Base-by-base conservation (phyloP, 257 asterid genomes). In the Fraxinus pennsylvanica region DNA sequence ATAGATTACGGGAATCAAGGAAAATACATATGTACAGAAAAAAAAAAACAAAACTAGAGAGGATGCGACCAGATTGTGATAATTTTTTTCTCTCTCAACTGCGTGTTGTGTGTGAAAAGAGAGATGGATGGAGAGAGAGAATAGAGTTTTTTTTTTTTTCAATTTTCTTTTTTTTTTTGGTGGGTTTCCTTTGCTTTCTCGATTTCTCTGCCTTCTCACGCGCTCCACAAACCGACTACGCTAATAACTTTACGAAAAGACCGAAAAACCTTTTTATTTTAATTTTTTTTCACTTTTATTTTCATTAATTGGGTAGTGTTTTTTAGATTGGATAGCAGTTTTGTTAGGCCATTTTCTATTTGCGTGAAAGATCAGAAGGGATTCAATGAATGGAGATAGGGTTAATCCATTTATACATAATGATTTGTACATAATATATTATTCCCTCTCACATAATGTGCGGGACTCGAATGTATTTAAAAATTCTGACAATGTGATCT, bases 71-170 rank as follows among this genome's bases (percentile, higher is more conserved):
- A 73, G 74, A 35, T 50, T 38, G 81, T 13, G 77, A 74, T 77
- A 50, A 78, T 78, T 61, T 70, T 76, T 75, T 83, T 88, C 90
- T 83, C 89, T 89, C 89, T 89, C 89, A 74, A 80, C 87, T 84
- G 85, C 66, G 75, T 73, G 79, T 80, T 84, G 88, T 79, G 82
- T 32, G 89, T 81, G 78, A 47, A 81, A 50, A 54, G 27, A 36
- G 82, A 35, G 47, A 67, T 76, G 69, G 79, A 61, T 68, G 45
- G 65, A 22, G 76, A 22, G 68, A 74, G 61, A 65, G 54, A 67
- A 30, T 12, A 15, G 43, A 59, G 76, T 68, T 80, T 72, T 74
- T 38, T 72, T 74, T 38, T 39, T 45, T 45, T 69, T 30, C 50
- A 33, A 45, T 54, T 19, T 9, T 27, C 25, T 38, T 74, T 25